Percentiles rank a stretch among this genome's conserved stretches.
Evolutionary conservation across 257 asterid species (phyloP).

Genomic region (Datura wrightii): DNA sequence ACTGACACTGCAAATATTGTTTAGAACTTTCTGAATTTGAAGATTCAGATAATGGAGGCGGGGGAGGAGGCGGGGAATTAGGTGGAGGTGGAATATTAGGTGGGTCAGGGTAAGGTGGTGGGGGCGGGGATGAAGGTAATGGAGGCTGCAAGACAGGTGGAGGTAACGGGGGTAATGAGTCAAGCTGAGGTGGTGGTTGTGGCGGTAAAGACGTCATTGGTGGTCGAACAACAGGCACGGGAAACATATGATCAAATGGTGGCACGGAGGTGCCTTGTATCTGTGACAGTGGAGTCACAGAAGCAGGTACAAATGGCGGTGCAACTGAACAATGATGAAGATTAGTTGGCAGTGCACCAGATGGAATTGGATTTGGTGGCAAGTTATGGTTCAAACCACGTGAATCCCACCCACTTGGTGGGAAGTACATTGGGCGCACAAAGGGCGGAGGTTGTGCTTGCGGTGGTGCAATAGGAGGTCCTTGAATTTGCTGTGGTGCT

Average conservation of each 20-base stretch:
- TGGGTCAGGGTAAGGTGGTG: slow-evolving; percentile 64
- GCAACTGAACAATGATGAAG: slow-evolving; percentile 60
- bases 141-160: slow-evolving; percentile 56
- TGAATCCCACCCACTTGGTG: slow-evolving; percentile 77
- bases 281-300: slow-evolving; percentile 77
- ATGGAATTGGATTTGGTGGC: slow-evolving; percentile 51
- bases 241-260: slow-evolving; percentile 66
- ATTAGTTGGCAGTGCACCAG: slow-evolving; percentile 53
- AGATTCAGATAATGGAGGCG: slow-evolving; percentile 61
- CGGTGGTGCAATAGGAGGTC: slow-evolving; percentile 60
- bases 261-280: slow-evolving; percentile 64
- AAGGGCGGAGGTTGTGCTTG: slow-evolving; percentile 62
- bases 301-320: slow-evolving; percentile 78
- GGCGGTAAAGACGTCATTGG: slow-evolving; percentile 53
- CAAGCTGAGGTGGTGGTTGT: slow-evolving; percentile 36
- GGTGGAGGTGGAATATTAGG: slow-evolving; percentile 74
- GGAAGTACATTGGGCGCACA: slow-evolving; percentile 63
- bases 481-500: slow-evolving; percentile 63
- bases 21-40: slow-evolving; percentile 46
- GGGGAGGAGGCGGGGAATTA: slow-evolving; percentile 61
- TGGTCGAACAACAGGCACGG: slow-evolving; percentile 66
- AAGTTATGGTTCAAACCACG: slow-evolving; percentile 61
- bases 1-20: slow-evolving; percentile 47
- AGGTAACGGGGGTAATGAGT: slow-evolving; percentile 39
- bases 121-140: slow-evolving; percentile 60